These are phyloP conservation scores for Phytophthora cactorum DNA, from an alignment of 352 stramenopile species.

Conservation along the genomic window DNA sequence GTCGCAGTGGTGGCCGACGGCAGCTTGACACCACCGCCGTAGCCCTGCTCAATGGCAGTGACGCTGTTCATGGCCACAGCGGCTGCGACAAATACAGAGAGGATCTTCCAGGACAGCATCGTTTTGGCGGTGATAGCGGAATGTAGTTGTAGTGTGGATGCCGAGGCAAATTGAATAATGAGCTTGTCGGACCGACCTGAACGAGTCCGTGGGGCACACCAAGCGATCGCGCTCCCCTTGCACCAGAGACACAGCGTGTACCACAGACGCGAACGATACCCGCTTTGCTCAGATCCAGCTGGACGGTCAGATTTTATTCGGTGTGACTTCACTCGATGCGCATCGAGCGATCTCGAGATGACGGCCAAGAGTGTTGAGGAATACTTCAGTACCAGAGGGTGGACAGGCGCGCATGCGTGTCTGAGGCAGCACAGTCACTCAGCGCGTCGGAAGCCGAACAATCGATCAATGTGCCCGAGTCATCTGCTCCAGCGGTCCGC, in stretches of 20 bases:
- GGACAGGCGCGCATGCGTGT: no score
- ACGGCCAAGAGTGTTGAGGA: no score
- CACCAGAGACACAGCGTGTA: slow-evolving; percentile 14
- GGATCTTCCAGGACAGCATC: slow-evolving; percentile 32
- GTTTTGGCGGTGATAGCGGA: neutral
- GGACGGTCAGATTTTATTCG: slow-evolving; percentile 17
- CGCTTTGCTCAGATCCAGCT: slow-evolving; percentile 27
- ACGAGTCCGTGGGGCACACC: slow-evolving; percentile 8
- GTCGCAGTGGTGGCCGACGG: slow-evolving; percentile 23
- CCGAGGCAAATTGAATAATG: slow-evolving; percentile 33
- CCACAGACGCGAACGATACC: slow-evolving; percentile 17
- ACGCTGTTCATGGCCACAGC: slow-evolving; percentile 34
- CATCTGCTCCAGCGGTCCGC: slow-evolving; percentile 13
- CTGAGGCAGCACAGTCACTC: slow-evolving; percentile 1
- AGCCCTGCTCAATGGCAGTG: slow-evolving; percentile 29
- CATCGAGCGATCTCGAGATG: no score
- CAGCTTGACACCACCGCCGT: slow-evolving; percentile 26
- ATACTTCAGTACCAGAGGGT: no score
- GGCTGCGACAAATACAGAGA: slow-evolving; percentile 30
- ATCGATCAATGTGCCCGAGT: slow-evolving; percentile 1
- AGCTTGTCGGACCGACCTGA: slow-evolving; percentile 3
- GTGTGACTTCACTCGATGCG: slow-evolving; percentile 6
- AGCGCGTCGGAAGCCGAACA: neutral
- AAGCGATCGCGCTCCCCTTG: slow-evolving; percentile 7
- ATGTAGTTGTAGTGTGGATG: slow-evolving; percentile 1